Evolutionary conservation across 2,329 filamentous ascomycete species (phyloP), one percentile per base, ranked within the genome.

Genomic region (Hawksworthiomyces lignivorus): DNA sequence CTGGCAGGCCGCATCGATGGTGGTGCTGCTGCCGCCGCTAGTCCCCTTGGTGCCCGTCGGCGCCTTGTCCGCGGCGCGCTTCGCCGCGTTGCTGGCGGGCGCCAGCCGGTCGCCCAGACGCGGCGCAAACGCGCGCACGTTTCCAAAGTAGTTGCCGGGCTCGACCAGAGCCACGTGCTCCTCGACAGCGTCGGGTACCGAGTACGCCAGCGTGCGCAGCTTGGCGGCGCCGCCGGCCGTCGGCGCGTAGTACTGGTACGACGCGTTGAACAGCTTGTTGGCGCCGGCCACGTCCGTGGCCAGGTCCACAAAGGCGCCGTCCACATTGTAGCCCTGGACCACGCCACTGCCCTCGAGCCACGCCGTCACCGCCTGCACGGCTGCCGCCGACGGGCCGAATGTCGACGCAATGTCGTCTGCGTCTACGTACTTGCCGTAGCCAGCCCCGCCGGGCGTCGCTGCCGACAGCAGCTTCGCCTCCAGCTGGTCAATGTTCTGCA

Each of bases 131-230:
- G 44, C 17, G 36, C 27, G 38, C 22, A 33, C 17, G 8, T 39
- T 36, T 44, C 68, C 69, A 48, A 84, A 84, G 32, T 73, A 67
- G 10, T 75, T 83, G 2, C 79, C 83, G 2, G 80, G 80, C 54
- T 82, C 75, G 40, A 84, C 74, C 55, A 82, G 67, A 40, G 74
- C 71, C 39, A 84, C 67, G 52, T 77, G 66, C 31, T 63, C 52
- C 41, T 69, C 67, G 4, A 84, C 56, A 9, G 67, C 58, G 41
- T 64, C 63, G 0, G 80, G 82, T 3, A 84, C 68, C 0, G 75
- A 80, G 58, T 84, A 85, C 37, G 69, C 62, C 19, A 67, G 54
- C 9, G 64, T 65, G 29, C 80, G 70, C 34, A 82, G 65, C 52
- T 64, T 70, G n/a, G 46, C 44, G 24, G 7, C 24, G 24, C 24